Base-by-base conservation (phyloP, 2,329 filamentous ascomycete genomes). In the Microcyclospora pomicola region DNA sequence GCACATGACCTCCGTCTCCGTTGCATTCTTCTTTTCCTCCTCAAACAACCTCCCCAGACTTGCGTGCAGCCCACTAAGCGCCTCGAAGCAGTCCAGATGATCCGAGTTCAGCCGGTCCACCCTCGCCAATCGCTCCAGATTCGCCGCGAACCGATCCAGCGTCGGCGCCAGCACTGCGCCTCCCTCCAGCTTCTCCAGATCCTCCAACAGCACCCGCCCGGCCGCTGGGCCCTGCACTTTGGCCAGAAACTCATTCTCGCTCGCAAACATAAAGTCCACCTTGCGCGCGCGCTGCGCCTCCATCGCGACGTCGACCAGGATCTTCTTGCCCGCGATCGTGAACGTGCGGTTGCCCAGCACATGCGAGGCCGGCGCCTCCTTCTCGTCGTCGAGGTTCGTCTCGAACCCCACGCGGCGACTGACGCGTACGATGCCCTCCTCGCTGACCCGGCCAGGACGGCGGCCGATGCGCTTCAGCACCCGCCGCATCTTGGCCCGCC, bases 81-180 rank as follows among this genome's bases (percentile, higher is more conserved):
- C 83, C 54, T 85, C 80, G 54, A 83, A 81, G 55, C 82, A 82
- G 49, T 83, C 83, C 6, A 88, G 67, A 5, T 72, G 72, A 1
- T 75, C 76, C 24, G 71, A 65, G 15, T 82, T 85, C 37, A 88
- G 67, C 48, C 75, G 78, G 54, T 91, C 84, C 39, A 86, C 60
- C 5, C 61, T 68, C 3, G 81, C 76, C 27, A 91, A 62, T 28
- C 73, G 71, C 50, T 82, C 75, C 28, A 92, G 65, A 52, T 87
- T 87, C 27, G 66, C 65, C 0, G 80, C 73, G 51, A 91, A 91
- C 10, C 66, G 65, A 42, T 81, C 77, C 19, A 91, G 64, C 7
- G 69, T 76, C 51, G 83, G 80, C 33, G 80, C 82, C 15, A 77
- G 72, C 45, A 73, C 75, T 49, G 80, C 72, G 9, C 67, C 66